Base-by-base conservation (phyloP, 306 rosid genomes). In the Cucumis cinereus region DNA sequence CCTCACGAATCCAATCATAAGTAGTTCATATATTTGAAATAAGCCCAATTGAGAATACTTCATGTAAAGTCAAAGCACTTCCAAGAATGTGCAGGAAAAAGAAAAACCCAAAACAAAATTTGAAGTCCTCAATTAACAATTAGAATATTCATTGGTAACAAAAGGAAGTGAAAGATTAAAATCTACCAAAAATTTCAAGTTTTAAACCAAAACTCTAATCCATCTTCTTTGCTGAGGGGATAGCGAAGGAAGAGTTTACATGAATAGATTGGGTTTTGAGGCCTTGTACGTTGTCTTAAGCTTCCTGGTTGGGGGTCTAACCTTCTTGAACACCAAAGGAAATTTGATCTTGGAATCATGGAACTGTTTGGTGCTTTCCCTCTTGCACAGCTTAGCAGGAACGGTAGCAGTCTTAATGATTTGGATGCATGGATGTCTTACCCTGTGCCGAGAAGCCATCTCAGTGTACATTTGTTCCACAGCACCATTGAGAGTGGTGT, bases 371-470 rank as follows among this genome's bases (percentile, higher is more conserved):
- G 96, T 89, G 84, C 96, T 85, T 84, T 92, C 98, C 81, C 96
- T 90, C 80, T 92, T 92, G 94, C 98, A 92, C 9, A 90, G 91
- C 54, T 92, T 90, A 3, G 96, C 96, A 0, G 98, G 88, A 68
- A 92, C 68, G 2, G 91, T 92, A 38, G 96, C 96, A 2, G 94
- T 92, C 89, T 92, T 92, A 8, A 92, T 92, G 10, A 92, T 92
- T 77, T 92, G 98, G 28, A 92, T 92, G 82, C 98, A 90, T 13
- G 98, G 98, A 80, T 4, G 84, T 81, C 98, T 78, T 3, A 92
- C 98, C 81, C 98, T 87, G 87, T 92, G 98, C 5, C 96, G 91
- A 36, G 98, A 92, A 59, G 90, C 98, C 96, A 90, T 92, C 83
- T 92, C 98, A 24, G 14, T 86, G 86, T 92, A 92, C 96, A 92